Conservation (phyloP, 148 eudicot species). For the Rhododendron ferrugineum region DNA sequence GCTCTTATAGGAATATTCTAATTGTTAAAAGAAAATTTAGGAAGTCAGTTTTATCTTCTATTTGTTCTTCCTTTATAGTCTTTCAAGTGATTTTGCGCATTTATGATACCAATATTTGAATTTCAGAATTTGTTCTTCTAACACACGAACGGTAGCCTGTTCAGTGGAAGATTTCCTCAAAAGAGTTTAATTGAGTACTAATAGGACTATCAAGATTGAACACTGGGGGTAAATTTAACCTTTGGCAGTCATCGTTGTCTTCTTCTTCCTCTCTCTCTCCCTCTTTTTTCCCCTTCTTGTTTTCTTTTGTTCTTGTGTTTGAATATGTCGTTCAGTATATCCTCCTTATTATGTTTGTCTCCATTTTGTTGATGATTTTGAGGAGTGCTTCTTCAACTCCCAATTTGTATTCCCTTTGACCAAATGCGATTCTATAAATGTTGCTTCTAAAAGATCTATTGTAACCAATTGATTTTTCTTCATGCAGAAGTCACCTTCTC, state of each 20-base stretch:
- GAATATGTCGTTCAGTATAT: background rate
- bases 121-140: background rate
- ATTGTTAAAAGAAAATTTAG: background rate
- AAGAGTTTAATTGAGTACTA: background rate
- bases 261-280: background rate
- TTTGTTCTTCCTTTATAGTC: background rate
- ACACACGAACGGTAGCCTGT: background rate
- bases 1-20: background rate
- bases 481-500: constrained; percentile 84
- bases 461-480: constrained; percentile 8
- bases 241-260: background rate
- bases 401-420: background rate
- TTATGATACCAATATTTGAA: background rate
- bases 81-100: background rate
- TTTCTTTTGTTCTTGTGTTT: background rate
- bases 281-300: background rate
- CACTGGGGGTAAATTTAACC: background rate
- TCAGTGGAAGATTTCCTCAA: background rate
- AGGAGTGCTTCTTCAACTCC: background rate
- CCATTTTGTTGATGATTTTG: background rate
- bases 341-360: background rate
- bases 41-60: background rate
- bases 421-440: background rate
- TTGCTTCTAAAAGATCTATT: background rate
- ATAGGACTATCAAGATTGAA: background rate